Evolutionary conservation across 495 filamentous ascomycete species (phyloP).

Genomic region (Penicillium longicatenatum): DNA sequence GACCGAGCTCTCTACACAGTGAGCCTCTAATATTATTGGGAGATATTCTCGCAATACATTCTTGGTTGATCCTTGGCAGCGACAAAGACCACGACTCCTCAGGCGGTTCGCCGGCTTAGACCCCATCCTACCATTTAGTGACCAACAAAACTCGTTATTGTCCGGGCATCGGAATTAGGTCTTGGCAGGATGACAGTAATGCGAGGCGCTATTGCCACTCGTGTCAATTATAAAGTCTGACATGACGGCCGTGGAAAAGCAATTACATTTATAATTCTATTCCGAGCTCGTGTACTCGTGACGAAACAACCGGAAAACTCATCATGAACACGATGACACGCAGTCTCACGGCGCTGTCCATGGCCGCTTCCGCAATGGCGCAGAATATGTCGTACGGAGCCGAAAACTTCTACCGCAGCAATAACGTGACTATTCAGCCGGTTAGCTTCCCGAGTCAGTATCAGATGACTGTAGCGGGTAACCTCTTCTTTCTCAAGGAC

Average conservation of each 20-base stretch:
- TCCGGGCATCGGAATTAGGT: not conserved
- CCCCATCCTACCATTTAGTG: not conserved
- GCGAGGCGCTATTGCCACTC: no score
- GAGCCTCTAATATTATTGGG: not conserved
- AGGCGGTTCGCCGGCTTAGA: no score
- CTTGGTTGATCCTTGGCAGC: no score
- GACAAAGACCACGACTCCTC: not conserved
- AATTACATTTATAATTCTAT: not conserved
- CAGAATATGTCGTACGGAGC: constrained; percentile 35
- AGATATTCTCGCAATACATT: no score
- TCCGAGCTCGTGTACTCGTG: not conserved
- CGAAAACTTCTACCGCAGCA: constrained; percentile 33
- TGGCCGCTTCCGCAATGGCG: constrained; percentile 19
- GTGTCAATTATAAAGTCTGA: not conserved
- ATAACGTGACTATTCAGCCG: constrained; percentile 20
- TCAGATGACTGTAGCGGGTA: constrained; percentile 21
- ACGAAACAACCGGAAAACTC: not conserved
- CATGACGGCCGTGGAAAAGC: not conserved
- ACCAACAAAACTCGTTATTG: not conserved
- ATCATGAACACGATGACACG: not conserved
- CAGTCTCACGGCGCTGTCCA: constrained; percentile 2
- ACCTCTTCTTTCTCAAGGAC: constrained; percentile 25
- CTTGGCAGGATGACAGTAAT: not conserved
- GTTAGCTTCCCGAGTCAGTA: constrained; percentile 28
- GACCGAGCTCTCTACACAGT: not conserved